Conservation (phyloP, 805 yeast species). For the Ogataea siamensis region DNA sequence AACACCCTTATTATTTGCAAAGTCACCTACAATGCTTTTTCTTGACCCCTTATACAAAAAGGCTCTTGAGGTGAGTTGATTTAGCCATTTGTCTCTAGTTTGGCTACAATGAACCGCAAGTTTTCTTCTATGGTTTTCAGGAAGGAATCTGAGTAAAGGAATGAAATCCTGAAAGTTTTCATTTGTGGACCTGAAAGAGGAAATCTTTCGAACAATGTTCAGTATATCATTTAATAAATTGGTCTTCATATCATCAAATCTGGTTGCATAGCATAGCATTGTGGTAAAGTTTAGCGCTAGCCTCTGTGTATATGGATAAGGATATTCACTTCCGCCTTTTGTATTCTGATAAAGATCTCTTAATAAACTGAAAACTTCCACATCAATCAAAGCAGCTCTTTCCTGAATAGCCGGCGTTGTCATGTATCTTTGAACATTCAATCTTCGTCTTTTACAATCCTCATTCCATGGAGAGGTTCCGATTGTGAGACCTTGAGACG, state of each 20-base stretch:
- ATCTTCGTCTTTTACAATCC: conserved; percentile 35
- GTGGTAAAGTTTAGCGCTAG: conserved; percentile 39
- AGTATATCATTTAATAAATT: conserved; percentile 31
- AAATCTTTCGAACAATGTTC: conserved; percentile 31
- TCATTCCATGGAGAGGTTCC: conserved; percentile 45
- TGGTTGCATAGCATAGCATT: conserved; percentile 40
- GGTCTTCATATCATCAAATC: conserved; percentile 33
- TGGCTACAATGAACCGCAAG: conserved; percentile 29
- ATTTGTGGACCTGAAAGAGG: conserved; percentile 36
- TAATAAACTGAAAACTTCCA: conserved; percentile 35
- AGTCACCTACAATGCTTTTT: conserved; percentile 37
- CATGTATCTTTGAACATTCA: conserved; percentile 39
- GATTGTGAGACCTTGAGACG: conserved; percentile 39
- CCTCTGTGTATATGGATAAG: conserved; percentile 33
- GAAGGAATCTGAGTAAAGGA: conserved; percentile 34
- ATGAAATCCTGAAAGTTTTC: conserved; percentile 39
- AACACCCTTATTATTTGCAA: conserved; percentile 30
- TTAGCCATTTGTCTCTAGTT: conserved; percentile 34
- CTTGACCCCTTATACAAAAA: no score
- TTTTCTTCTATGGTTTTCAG: conserved; percentile 29
- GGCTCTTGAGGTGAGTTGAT: conserved; percentile 30
- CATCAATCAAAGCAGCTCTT: conserved; percentile 34
- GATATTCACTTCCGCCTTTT: conserved; percentile 16
- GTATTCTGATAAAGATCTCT: conserved; percentile 25
- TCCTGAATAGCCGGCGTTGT: conserved; percentile 38